A percentile compares a stretch with the other conserved stretches of the same genome.
These are phyloP conservation scores for Berberis thunbergii DNA, from an alignment of 164 flowering plant species.

Conservation along the genomic window DNA sequence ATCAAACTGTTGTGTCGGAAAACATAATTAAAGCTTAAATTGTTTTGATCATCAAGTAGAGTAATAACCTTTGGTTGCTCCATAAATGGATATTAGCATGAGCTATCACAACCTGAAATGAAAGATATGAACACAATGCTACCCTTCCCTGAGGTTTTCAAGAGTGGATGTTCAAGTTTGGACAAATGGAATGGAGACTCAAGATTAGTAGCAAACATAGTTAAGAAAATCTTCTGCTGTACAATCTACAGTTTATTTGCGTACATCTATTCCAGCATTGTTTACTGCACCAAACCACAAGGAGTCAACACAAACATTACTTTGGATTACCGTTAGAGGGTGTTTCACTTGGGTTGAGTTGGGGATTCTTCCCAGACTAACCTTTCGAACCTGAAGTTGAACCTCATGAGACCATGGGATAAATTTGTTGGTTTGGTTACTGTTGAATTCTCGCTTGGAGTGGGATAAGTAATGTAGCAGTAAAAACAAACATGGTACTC, in stretches of 20 bases:
- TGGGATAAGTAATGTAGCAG: not conserved
- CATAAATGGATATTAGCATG: not conserved
- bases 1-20: not conserved
- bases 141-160: slow-evolving; percentile 4
- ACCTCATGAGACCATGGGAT: no score
- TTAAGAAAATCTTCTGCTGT: slow-evolving; percentile 8
- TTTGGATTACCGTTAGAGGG: not conserved
- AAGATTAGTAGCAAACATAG: slow-evolving; percentile 4
- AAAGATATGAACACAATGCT: slow-evolving; percentile 6
- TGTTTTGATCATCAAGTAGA: not conserved
- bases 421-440: no score
- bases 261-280: slow-evolving; percentile 1
- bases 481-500: no score
- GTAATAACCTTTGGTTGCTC: slow-evolving; percentile 5
- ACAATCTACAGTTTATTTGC: not conserved
- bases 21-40: no score
- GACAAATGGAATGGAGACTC: slow-evolving; percentile 7
- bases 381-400: no score
- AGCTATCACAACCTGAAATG: slow-evolving; percentile 2
- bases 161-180: slow-evolving; percentile 6
- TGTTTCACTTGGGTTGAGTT: no score
- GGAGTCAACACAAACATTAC: not conserved
- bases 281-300: slow-evolving; percentile 1
- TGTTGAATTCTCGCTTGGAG: no score
- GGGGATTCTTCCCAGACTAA: no score